A percentile compares a stretch with the other conserved stretches of the same genome.
Evolutionary conservation across 2,329 filamentous ascomycete species (phyloP).

Genomic region (Alternaria arbusti): DNA sequence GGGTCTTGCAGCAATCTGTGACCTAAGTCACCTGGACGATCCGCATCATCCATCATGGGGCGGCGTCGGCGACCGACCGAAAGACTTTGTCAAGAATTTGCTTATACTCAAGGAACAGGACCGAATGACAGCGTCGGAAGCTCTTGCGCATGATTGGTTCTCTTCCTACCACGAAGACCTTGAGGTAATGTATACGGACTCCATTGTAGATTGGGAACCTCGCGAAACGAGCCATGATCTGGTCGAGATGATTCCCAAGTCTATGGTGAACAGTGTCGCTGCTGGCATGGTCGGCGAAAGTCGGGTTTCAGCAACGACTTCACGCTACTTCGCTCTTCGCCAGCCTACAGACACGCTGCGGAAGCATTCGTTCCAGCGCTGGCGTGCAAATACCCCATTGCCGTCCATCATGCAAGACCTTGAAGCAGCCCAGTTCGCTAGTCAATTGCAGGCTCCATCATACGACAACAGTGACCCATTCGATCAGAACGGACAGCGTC

Average conservation of each 20-base stretch:
- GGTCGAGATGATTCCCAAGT: constrained; percentile 34
- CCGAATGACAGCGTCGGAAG: constrained; percentile 61
- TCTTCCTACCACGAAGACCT: constrained; percentile 56
- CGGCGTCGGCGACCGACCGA: constrained; percentile 52
- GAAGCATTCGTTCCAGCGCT: constrained; percentile 6
- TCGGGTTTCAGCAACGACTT: neutral
- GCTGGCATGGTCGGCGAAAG: neutral
- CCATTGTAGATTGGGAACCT: constrained; percentile 60
- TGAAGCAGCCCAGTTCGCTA: constrained; percentile 12
- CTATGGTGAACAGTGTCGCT: neutral
- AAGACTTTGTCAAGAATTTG: constrained; percentile 61
- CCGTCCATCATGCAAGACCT: constrained; percentile 18
- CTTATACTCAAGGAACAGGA: constrained; percentile 57
- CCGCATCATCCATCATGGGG: constrained; percentile 50
- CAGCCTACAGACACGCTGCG: neutral
- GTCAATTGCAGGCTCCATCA: neutral
- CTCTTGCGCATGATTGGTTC: constrained; percentile 64
- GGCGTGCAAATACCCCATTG: constrained; percentile 18
- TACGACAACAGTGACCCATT: neutral
- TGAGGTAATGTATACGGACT: constrained; percentile 57
- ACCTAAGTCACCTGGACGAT: constrained; percentile 55
- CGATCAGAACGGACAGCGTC: neutral
- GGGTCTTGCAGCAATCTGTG: constrained; percentile 46
- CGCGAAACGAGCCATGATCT: constrained; percentile 34
- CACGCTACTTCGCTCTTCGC: neutral